Evolutionary conservation across 495 filamentous ascomycete genomes (phyloP).

Genomic region (Penicillium lagena): DNA sequence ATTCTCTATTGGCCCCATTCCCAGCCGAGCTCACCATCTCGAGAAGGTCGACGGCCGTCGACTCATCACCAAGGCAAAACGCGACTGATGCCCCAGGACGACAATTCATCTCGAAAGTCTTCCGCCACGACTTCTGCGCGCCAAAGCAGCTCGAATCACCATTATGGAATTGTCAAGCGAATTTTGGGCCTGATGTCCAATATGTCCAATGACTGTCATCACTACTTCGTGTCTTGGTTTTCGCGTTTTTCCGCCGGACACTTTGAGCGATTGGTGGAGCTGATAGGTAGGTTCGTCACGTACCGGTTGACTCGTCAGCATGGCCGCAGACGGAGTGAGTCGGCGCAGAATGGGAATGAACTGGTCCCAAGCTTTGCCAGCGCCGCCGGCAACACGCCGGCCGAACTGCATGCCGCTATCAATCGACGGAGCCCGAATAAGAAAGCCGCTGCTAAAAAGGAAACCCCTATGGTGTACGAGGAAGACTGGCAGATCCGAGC

Average conservation of each 20-base stretch:
- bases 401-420: slow-evolving; percentile 76
- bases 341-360: slow-evolving; percentile 49
- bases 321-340: slow-evolving; percentile 55
- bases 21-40: background rate
- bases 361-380: slow-evolving; percentile 66
- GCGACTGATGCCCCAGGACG: slow-evolving; percentile 13
- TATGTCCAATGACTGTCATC: slow-evolving; percentile 68
- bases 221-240: slow-evolving; percentile 81
- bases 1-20: slow-evolving; percentile 45
- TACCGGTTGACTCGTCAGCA: slow-evolving; percentile 73
- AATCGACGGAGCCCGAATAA: slow-evolving; percentile 49
- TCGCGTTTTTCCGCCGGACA: slow-evolving; percentile 61
- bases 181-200: slow-evolving; percentile 78
- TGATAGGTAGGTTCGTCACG: slow-evolving; percentile 74
- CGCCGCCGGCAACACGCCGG: slow-evolving; percentile 52
- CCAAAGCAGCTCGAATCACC: slow-evolving; percentile 43
- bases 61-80: slow-evolving; percentile 13
- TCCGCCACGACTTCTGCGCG: slow-evolving; percentile 6
- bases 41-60: slow-evolving; percentile 23
- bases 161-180: slow-evolving; percentile 83
- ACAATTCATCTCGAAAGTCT: slow-evolving; percentile 14
- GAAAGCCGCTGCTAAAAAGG: slow-evolving; percentile 29
- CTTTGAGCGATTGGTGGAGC: slow-evolving; percentile 67
- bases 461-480: slow-evolving; percentile 57
- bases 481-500: slow-evolving; percentile 92